These are phyloP conservation scores for Beauveria scarabaeidicola DNA, from an alignment of 2,329 filamentous ascomycete genomes.

Conservation along the genomic window DNA sequence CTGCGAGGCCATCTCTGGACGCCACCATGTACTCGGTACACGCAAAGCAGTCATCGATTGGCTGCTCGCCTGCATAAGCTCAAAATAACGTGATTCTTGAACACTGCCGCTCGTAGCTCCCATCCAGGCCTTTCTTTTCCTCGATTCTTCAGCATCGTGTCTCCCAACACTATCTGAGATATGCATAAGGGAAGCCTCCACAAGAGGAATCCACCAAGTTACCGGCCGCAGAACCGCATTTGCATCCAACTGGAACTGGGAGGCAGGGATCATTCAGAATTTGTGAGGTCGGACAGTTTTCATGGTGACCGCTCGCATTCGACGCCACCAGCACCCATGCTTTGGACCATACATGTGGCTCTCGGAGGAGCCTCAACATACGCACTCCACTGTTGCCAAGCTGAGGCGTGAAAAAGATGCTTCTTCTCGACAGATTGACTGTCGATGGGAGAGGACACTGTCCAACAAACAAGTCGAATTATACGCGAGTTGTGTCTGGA, in stretches of 20 bases:
- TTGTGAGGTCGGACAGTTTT: not conserved
- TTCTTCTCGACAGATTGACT: not conserved
- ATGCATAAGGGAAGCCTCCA: not conserved
- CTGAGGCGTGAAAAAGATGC: not conserved
- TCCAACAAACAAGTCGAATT: too few relatives aligned
- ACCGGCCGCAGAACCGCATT: not conserved
- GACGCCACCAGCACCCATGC: not conserved
- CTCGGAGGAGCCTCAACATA: not conserved
- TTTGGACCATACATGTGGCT: not conserved
- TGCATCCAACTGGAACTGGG: not conserved
- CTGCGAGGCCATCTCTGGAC: not conserved
- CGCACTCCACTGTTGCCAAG: conserved; percentile 1
- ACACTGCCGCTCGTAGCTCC: not conserved
- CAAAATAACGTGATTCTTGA: not conserved
- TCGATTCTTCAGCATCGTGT: not conserved
- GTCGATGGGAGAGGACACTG: not conserved
- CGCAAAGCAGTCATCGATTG: not conserved
- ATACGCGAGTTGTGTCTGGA: not conserved
- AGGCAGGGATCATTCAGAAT: not conserved
- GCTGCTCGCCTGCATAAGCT: not conserved
- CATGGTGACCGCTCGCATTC: not conserved
- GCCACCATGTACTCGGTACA: not conserved
- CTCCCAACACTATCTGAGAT: not conserved
- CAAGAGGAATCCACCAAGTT: not conserved
- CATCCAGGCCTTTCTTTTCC: too few relatives aligned